A percentile compares a stretch with the other conserved stretches of the same genome.
Conservation (phyloP, 257 asterid genomes). For the Plantago ovata region DNA sequence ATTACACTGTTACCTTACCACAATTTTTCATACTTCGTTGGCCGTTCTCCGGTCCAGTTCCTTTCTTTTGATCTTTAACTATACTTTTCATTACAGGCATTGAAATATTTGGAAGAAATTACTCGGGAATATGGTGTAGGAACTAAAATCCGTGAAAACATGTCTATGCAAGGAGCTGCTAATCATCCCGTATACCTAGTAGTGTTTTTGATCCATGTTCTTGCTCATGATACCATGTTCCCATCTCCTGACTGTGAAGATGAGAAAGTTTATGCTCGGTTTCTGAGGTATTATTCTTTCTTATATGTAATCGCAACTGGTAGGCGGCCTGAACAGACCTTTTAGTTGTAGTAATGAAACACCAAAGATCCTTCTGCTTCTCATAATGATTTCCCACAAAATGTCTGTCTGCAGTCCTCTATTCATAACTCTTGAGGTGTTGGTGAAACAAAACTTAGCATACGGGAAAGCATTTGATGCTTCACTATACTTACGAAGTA, state of each 20-base stretch:
- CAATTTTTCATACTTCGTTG: conserved; percentile 20
- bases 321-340: conserved; percentile 5
- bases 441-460: conserved; percentile 36
- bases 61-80: conserved; percentile 14
- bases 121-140: conserved; percentile 40
- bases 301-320: conserved; percentile 15
- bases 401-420: conserved; percentile 61
- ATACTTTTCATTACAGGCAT: conserved; percentile 37
- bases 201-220: conserved; percentile 70
- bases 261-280: conserved; percentile 45
- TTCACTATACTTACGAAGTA: conserved; percentile 51
- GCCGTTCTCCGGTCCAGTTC: conserved; percentile 16
- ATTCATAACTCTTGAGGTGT: conserved; percentile 51
- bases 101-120: conserved; percentile 56
- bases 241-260: conserved; percentile 60
- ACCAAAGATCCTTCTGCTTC: conserved; percentile 1
- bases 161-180: conserved; percentile 35
- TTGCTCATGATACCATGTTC: conserved; percentile 65
- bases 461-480: conserved; percentile 33
- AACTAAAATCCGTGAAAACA: conserved; percentile 40
- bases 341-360: conserved; percentile 1
- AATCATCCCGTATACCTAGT: conserved; percentile 61
- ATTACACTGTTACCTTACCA: not conserved
- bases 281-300: conserved; percentile 50
- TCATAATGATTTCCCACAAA: conserved; percentile 20